Evolutionary conservation across 306 rosid genomes (phyloP), one percentile per base, ranked within the genome.

Genomic region (Canavalia ensiformis): DNA sequence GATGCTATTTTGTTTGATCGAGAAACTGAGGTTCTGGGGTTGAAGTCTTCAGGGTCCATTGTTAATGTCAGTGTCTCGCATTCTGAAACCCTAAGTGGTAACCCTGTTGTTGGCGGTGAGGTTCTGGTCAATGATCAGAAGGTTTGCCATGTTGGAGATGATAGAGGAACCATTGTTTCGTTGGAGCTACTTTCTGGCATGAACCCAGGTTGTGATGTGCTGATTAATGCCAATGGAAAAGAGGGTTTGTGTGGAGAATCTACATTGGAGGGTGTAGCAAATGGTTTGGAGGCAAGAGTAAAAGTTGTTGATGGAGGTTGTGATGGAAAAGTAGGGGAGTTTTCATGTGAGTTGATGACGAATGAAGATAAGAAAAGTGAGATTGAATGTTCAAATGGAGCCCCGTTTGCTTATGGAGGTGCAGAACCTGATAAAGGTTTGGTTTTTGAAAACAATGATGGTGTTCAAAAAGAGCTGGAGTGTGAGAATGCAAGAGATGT

Each of bases 1-100:
- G 97, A 87, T 34, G 83, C 83, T 34, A 79, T 69, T 78, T 76
- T 82, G 80, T 55, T 56, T 68, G 90, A 82, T 80, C 82, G 74
- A 62, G 80, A 87, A 44, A 84, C 60, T 8, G 88, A 84, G 33
- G 78, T 82, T 37, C 1, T 56, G 44, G 90, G 81, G 68, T 45
- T 82, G 54, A 62, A 45, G 13, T 47, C 56, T 3, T 54, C 88
- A 6, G 75, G 63, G 54, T 76, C 81, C 6, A 70, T 42, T 29
- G 75, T 64, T 63, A 7, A 5, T 30, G 78, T 13, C 0, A 63
- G 33, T 44, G 80, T 70, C 4, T 79, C 74, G 64, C 41, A 6
- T 49, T 34, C 52, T 75, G 73, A 79, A 80, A 79, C 86, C 84
- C 87, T 80, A 76, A 68, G 59, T 1, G 31, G 12, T 59, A 81